Base-by-base conservation (phyloP, 306 rosid genomes). In the Rosa multiflora region DNA sequence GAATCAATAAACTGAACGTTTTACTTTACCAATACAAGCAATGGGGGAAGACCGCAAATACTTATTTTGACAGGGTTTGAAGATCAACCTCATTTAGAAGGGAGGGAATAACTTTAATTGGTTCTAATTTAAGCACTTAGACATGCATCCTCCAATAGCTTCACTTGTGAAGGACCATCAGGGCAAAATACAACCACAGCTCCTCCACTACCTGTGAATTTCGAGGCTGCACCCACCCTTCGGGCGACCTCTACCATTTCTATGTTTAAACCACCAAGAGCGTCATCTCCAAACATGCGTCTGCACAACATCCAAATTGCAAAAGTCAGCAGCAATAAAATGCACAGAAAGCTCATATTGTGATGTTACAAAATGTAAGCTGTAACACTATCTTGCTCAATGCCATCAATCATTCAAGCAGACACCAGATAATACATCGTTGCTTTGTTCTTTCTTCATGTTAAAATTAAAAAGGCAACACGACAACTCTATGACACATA, bases 201-300 rank as follows among this genome's bases (percentile, higher is more conserved):
- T 83, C 99, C 99, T 56, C 98, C 99, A 8, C 99, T 95, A 21
- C 99, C 99, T 1, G 99, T 95, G 85, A 95, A 95, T 79, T 93
- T 95, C 8, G 99, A 91, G 4, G 98, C 96, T 26, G 99, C 99
- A 26, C 98, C 99, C 62, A 91, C 90, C 70, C 88, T 83, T 64
- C 96, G 85, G 8, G 98, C 99, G 32, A 90, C 79, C 86, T 95
- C 96, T 84, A 95, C 89, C 99, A 95, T 95, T 82, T 93, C 82
- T 73, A 95, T 70, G 86, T 95, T 95, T 63, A 93, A 44, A 80
- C 68, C 94, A 73, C 99, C 98, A 37, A 95, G 88, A 35, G 86
- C 98, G 4, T 85, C 93, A 68, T 93, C 97, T 47, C 98, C 99
- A 63, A 95, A 95, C 94, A 95, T 95, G 82, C 84, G 80, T 80